Conservation (phyloP, 2,329 filamentous ascomycete genomes). For the Biscogniauxia mediterranea region DNA sequence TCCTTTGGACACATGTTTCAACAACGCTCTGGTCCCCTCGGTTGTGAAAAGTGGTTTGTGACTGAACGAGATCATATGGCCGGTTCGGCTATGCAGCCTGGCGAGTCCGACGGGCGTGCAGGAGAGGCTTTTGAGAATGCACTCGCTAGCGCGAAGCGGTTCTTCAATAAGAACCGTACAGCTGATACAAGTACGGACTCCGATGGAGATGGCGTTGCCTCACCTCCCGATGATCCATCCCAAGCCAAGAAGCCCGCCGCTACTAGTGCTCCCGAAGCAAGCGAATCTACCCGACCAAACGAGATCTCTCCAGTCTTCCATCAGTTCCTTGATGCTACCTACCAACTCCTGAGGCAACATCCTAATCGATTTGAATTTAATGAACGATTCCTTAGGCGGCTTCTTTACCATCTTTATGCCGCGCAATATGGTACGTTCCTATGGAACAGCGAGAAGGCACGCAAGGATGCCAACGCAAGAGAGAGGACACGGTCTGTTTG, state of each 20-base stretch:
- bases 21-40: slow-evolving; percentile 82
- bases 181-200: slow-evolving; percentile 59
- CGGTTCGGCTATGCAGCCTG: slow-evolving; percentile 60
- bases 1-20: slow-evolving; percentile 98
- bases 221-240: slow-evolving; percentile 30
- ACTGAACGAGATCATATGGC: slow-evolving; percentile 78
- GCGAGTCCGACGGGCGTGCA: slow-evolving; percentile 58
- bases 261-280: slow-evolving; percentile 45
- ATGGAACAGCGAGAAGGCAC: slow-evolving; percentile 90
- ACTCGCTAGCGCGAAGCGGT: slow-evolving; percentile 78
- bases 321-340: slow-evolving; percentile 92
- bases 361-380: slow-evolving; percentile 94
- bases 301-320: slow-evolving; percentile 97
- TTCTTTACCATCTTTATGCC: slow-evolving; percentile 92
- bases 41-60: slow-evolving; percentile 90
- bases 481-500: slow-evolving; percentile 84
- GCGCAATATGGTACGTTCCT: slow-evolving; percentile 97
- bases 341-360: slow-evolving; percentile 82
- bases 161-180: slow-evolving; percentile 80
- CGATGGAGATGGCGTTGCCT: slow-evolving; percentile 33
- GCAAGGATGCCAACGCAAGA: slow-evolving; percentile 64
- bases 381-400: slow-evolving; percentile 82
- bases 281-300: slow-evolving; percentile 73
- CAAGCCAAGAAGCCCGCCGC: slow-evolving; percentile 34
- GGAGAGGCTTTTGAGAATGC: slow-evolving; percentile 82